Evolutionary conservation across 2,329 filamentous ascomycete species (phyloP).

Genomic region (Coniella vitis): DNA sequence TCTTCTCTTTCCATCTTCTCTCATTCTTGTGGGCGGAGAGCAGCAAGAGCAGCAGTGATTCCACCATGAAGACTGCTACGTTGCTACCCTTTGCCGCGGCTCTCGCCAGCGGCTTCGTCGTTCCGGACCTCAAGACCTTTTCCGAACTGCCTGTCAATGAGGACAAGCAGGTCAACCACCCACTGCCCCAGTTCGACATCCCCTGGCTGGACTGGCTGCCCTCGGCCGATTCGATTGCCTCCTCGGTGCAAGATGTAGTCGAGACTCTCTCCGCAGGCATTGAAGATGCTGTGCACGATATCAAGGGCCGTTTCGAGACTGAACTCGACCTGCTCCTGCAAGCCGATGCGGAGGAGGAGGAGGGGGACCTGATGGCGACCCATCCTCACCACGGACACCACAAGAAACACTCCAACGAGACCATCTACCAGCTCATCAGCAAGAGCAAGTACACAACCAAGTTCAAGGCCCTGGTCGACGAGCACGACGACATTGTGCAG

Average conservation of each 20-base stretch:
- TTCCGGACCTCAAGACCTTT: conserved; percentile 17
- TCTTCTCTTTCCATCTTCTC: not conserved
- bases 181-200: conserved; percentile 4
- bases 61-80: conserved; percentile 20
- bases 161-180: too few species aligned
- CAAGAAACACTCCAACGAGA: conserved; percentile 50
- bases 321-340: conserved; percentile 27
- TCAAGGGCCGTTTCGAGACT: conserved; percentile 10
- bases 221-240: conserved; percentile 10
- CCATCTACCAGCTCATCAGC: conserved; percentile 75
- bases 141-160: conserved; percentile 17
- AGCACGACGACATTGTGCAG: conserved; percentile 64
- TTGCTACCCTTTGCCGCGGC: conserved; percentile 17
- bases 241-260: conserved; percentile 11
- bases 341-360: conserved; percentile 16
- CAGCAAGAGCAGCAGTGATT: too few species aligned
- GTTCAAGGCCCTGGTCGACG: conserved; percentile 67
- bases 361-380: conserved; percentile 1
- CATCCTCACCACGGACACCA: conserved; percentile 15
- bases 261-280: conserved; percentile 13
- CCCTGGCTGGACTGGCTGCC: conserved; percentile 17
- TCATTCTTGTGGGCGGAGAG: not conserved
- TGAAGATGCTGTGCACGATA: conserved; percentile 13
- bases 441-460: conserved; percentile 69
- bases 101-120: conserved; percentile 19